A percentile compares a stretch with the other conserved stretches of the same genome.
phyloP scores from a whole-genome alignment of 208 protist species.

The Balamuthia mandrillaris region DNA sequence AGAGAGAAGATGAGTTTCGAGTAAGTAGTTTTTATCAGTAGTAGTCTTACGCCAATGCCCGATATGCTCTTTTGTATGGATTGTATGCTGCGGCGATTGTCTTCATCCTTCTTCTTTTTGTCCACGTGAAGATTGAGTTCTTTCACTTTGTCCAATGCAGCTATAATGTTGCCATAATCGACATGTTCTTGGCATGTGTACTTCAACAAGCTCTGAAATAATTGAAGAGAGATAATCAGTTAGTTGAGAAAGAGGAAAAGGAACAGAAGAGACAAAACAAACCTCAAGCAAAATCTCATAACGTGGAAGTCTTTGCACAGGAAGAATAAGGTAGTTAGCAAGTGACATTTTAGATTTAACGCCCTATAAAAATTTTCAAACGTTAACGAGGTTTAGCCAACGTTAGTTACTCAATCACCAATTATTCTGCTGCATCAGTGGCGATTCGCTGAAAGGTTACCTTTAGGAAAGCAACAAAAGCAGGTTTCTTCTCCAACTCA shows the following conservation, averaged over 20 bases:
- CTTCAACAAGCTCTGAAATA: neutral
- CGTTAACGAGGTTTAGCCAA: no score
- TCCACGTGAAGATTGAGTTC: neutral
- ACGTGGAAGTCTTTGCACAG: neutral
- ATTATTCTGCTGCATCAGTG: no score
- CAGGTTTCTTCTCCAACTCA: slow-evolving; percentile 10
- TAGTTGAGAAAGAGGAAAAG: no score
- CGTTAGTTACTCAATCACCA: no score
- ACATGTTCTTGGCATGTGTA: slow-evolving; percentile 7
- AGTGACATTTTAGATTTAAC: neutral
- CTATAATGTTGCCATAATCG: slow-evolving; percentile 9
- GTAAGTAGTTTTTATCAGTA: neutral
- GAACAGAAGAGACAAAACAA: no score
- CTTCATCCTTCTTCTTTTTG: slow-evolving; percentile 8
- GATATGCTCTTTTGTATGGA: neutral
- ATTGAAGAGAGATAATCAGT: no score
- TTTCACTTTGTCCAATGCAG: neutral
- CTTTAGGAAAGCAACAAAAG: neutral
- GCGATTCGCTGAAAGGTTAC: no score
- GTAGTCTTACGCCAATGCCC: no score
- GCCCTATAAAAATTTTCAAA: no score
- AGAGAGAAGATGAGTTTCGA: neutral
- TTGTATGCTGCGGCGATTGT: neutral
- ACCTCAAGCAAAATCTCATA: slow-evolving; percentile 14
- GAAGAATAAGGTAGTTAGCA: neutral